Evolutionary conservation across 495 filamentous ascomycete genomes (phyloP), one percentile per base, ranked within the genome.

Genomic region (Clohesyomyces aquaticus): DNA sequence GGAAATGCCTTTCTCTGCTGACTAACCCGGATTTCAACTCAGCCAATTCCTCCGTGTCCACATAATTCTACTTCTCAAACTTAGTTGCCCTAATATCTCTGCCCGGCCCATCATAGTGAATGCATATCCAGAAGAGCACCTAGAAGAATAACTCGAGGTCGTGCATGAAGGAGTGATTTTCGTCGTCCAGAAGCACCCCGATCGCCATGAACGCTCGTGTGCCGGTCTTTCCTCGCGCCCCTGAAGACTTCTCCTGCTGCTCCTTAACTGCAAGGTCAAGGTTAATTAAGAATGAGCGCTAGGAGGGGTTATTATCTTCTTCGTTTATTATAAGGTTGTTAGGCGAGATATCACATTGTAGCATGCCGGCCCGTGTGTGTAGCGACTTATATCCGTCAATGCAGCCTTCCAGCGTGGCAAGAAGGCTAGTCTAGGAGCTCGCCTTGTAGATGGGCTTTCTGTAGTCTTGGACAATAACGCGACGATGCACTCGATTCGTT

Each of bases 91-190:
- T 27, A 14, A 41, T 59, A 45, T 50, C 56, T 50, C 50, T 48
- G n/a, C n/a, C 38, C 21, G 19, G 45, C 56, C 45, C 45, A 32
- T 43, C 27, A 28, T 67, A 69, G 57, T 71, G 55, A 47, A 71
- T 68, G 47, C 67, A 72, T 52, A 68, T 71, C 67, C 70, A 74
- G 58, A 75, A 82, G 0, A 83, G 59, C 22, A 84, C 79, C 77
- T 76, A 83, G 63, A 83, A 83, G 68, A 84, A 82, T 23, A 77
- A 83, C 71, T 84, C 79, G 12, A 84, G 74, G 59, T 80, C 75
- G 52, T 81, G 74, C 75, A 79, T 76, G 45, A 79, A 80, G 2
- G 71, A 73, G 64, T 80, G 73, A 11, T 72, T 60, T 57, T 82
- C 70, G 61, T 71, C 72, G 21, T 70, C 63, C 29, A 78, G 75